A percentile compares a stretch with the other conserved stretches of the same genome.
phyloP scores from a whole-genome alignment of 768 basidiomycete genomes.

The Hygrocybe punicea region DNA sequence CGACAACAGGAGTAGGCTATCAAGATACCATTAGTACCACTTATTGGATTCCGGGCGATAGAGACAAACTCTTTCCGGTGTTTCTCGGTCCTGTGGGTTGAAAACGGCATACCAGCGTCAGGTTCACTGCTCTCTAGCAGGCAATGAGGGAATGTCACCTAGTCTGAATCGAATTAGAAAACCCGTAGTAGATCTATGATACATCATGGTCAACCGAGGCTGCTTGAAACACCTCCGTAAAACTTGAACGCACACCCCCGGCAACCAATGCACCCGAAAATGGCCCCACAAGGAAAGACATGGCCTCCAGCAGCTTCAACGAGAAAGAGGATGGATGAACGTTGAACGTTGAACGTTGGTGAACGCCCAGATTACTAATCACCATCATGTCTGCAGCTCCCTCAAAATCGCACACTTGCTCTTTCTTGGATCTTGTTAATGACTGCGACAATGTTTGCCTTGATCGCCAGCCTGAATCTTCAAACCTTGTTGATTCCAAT shows the following conservation, averaged over 20 bases:
- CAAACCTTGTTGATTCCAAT: conserved; percentile 13
- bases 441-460: conserved; percentile 68
- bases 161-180: conserved; percentile 60
- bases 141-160: conserved; percentile 41
- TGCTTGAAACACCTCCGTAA: not conserved
- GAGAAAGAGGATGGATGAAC: no score
- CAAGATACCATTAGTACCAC: not conserved
- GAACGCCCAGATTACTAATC: no score
- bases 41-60: not conserved
- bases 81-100: conserved; percentile 50
- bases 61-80: conserved; percentile 52
- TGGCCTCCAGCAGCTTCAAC: no score
- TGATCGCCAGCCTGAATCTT: conserved; percentile 26
- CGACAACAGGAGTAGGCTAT: conserved; percentile 49
- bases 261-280: conserved; percentile 67
- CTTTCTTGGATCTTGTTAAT: conserved; percentile 63
- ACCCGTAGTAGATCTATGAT: conserved; percentile 63
- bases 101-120: not conserved
- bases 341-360: no score
- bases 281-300: conserved; percentile 64
- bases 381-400: no score
- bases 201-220: not conserved
- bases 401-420: not conserved
- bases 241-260: conserved; percentile 58
- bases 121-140: conserved; percentile 1